Percentiles rank a stretch among this genome's conserved stretches.
These are phyloP conservation scores for Thamnidium elegans DNA, from an alignment of 192 early-diverging fungal genomes.

Conservation along the genomic window DNA sequence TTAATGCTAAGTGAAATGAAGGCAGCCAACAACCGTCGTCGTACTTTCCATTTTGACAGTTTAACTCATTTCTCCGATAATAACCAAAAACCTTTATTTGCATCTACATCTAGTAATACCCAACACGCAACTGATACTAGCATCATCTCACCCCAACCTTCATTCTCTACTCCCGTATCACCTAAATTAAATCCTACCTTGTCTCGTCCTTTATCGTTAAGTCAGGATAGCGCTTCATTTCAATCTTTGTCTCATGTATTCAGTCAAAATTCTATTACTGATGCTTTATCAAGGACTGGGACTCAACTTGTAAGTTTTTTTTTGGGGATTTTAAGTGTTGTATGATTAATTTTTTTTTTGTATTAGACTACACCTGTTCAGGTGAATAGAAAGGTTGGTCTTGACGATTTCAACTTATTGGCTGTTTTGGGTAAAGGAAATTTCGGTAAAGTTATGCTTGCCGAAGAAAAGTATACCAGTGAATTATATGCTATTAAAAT, in stretches of 20 bases:
- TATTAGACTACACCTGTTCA: conserved; percentile 30
- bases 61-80: conserved; percentile 2
- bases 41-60: conserved; percentile 9
- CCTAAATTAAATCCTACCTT: neutral
- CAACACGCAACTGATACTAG: neutral
- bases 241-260: conserved; percentile 4
- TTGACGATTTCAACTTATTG: conserved; percentile 92
- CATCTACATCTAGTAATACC: neutral
- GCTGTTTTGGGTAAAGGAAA: conserved; percentile 97
- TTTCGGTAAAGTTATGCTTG: conserved; percentile 97
- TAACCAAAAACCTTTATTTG: conserved; percentile 3
- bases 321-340: neutral
- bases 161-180: neutral
- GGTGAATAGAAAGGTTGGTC: conserved; percentile 60
- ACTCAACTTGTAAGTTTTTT: no score
- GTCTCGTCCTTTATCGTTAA: neutral
- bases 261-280: neutral
- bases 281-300: neutral
- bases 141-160: neutral
- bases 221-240: conserved; percentile 7
- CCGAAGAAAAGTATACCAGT: conserved; percentile 82
- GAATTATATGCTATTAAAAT: conserved; percentile 97
- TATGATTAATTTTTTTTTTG: neutral
- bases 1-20: conserved; percentile 84
- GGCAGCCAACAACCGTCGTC: conserved; percentile 40